Conservation (phyloP, 1,139 yeast genomes). For the Taiozyma sp. region DNA sequence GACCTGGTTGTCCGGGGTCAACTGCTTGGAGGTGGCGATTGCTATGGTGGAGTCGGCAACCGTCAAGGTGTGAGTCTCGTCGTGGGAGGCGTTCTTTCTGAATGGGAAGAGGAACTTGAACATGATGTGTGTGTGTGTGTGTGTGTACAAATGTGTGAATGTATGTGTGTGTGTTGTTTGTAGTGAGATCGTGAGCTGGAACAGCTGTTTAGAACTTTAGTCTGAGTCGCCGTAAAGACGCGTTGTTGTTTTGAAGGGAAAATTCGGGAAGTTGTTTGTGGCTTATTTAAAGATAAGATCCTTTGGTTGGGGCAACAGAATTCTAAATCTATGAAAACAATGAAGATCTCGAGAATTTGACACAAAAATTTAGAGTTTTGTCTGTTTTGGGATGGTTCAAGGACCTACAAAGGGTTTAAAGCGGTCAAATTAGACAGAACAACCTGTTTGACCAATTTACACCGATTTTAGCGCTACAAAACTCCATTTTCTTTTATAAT, state of each 20-base stretch:
- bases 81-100: neutral
- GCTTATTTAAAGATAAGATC: neutral
- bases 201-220: too few species aligned
- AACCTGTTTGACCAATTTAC: too few species aligned
- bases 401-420: too few species aligned
- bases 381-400: too few species aligned
- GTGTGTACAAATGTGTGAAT: neutral
- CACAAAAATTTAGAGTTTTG: neutral
- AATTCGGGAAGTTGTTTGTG: neutral
- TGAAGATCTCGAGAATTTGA: neutral
- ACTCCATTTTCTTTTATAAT: neutral
- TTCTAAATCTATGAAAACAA: neutral
- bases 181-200: too few species aligned
- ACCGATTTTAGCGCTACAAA: neutral
- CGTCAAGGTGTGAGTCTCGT: neutral
- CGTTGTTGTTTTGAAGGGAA: neutral
- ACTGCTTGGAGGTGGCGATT: neutral
- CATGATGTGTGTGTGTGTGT: neutral
- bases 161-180: neutral
- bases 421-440: too few species aligned
- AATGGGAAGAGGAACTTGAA: neutral
- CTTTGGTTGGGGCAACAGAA: neutral
- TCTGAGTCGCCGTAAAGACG: neutral
- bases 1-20: neutral
- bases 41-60: neutral